Evolutionary conservation across 1,284 basidiomycete genomes (phyloP).

Genomic region (Veloboletus limbatus): DNA sequence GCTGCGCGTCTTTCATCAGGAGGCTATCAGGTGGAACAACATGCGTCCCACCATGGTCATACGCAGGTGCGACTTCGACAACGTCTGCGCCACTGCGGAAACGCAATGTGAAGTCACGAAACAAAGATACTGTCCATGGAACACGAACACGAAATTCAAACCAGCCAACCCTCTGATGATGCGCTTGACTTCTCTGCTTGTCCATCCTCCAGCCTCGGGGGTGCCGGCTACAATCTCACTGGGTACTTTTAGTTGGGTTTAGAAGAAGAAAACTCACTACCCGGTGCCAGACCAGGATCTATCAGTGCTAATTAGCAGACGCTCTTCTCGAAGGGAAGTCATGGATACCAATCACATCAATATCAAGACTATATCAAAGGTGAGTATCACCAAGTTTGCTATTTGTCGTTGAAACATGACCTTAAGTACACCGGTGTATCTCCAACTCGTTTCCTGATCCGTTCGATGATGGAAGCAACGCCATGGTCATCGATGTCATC

Average conservation of each 20-base stretch:
- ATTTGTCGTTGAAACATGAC: conserved; percentile 33
- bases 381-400: conserved; percentile 1
- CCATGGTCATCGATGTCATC: conserved; percentile 77
- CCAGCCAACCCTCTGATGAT: conserved; percentile 76
- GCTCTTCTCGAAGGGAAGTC: not conserved
- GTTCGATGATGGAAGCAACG: conserved; percentile 55
- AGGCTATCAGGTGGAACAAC: conserved; percentile 21
- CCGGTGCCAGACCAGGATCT: conserved; percentile 79
- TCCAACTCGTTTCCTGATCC: conserved; percentile 64
- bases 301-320: conserved; percentile 9
- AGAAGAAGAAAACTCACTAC: conserved; percentile 48
- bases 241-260: conserved; percentile 6
- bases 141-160: conserved; percentile 72
- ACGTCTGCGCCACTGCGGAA: conserved; percentile 37
- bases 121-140: not conserved
- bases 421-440: conserved; percentile 73
- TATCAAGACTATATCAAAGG: conserved; percentile 54
- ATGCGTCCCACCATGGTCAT: conserved; percentile 53
- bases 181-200: conserved; percentile 75
- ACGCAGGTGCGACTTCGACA: conserved; percentile 82
- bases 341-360: conserved; percentile 68
- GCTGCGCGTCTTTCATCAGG: conserved; percentile 40
- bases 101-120: not conserved
- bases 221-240: conserved; percentile 61
- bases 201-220: conserved; percentile 81